Evolutionary conservation across 257 asterid species (phyloP).

Genomic region (Paraleonurus japonicus): DNA sequence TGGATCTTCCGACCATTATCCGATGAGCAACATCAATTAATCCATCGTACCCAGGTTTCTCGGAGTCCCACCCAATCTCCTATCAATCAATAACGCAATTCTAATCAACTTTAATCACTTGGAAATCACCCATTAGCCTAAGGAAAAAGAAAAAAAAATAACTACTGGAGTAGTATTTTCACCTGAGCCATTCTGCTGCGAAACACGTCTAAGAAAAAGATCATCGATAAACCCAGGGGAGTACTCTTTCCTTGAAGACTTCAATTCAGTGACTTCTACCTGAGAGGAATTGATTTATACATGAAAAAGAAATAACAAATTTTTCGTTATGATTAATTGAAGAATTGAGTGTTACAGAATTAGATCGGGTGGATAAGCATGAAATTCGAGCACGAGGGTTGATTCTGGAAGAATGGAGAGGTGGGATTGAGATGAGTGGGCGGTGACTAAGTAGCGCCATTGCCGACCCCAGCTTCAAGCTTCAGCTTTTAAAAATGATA

Average conservation of each 20-base stretch:
- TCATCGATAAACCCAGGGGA: slow-evolving; percentile 54
- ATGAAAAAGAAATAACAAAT: neutral
- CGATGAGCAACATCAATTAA: slow-evolving; percentile 78
- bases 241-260: slow-evolving; percentile 35
- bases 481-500: too few relatives aligned
- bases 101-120: neutral
- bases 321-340: neutral
- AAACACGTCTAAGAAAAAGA: slow-evolving; percentile 56
- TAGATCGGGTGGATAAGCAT: slow-evolving; percentile 38
- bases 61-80: slow-evolving; percentile 89
- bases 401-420: slow-evolving; percentile 26
- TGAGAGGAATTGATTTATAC: slow-evolving; percentile 2
- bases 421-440: slow-evolving; percentile 32
- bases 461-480: slow-evolving; percentile 12
- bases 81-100: slow-evolving; percentile 24
- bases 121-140: neutral
- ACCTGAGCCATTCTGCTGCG: slow-evolving; percentile 80
- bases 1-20: slow-evolving; percentile 64
- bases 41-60: slow-evolving; percentile 77
- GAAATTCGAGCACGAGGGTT: slow-evolving; percentile 26
- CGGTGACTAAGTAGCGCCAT: slow-evolving; percentile 41
- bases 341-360: slow-evolving; percentile 28
- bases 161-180: neutral
- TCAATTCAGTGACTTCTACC: slow-evolving; percentile 38
- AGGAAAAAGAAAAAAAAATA: neutral